Base-by-base conservation (phyloP, 805 yeast species). In the Grigorovia transvaalensis region DNA sequence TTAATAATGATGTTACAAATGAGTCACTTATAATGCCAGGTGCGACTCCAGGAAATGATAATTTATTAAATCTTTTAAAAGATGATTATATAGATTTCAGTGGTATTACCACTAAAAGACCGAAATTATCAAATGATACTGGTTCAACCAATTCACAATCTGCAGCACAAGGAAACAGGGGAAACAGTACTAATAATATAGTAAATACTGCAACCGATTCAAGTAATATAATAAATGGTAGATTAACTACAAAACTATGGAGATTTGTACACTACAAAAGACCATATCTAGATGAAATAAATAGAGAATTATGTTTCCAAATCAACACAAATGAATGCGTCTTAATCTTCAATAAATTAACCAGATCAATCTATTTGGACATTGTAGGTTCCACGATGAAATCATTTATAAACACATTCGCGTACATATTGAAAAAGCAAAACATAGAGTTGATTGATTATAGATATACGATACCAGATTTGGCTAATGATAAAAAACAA, bases 241-340 rank as follows among this genome's bases (percentile, higher is more conserved):
- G 42, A 38, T 38, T 38, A 15, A 8, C 42, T 2, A 38, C 42
- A 7, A 38, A 38, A 15, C 8, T 27, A 17, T 60, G 56, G 61
- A 52, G 43, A 33, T 49, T 56, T 11, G 57, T 71, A 0, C 58
- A 61, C 46, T 79, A 76, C 61, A 68, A 71, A 30, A 69, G 84
- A 47, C 81, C 80, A 1, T 75, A 59, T 56, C 64, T 72, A 6
- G 82, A 79, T 58, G 62, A 55, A 2, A 42, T 30, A 47, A 47
- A 56, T 40, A 62, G 82, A 40, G 71, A 67, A 15, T 59, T 80
- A 53, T 56, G 74, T 0, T 56, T 79, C 19, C 81, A 80, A 56
- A 58, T 74, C 17, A 69, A 66, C 50, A 55, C 66, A 1, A 55
- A 54, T 53, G 58, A 71, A 54, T 54, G 64, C 59, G 47, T 62